These are phyloP conservation scores for Larix sibirica DNA, from an alignment of 83 land plant species.

Conservation along the genomic window DNA sequence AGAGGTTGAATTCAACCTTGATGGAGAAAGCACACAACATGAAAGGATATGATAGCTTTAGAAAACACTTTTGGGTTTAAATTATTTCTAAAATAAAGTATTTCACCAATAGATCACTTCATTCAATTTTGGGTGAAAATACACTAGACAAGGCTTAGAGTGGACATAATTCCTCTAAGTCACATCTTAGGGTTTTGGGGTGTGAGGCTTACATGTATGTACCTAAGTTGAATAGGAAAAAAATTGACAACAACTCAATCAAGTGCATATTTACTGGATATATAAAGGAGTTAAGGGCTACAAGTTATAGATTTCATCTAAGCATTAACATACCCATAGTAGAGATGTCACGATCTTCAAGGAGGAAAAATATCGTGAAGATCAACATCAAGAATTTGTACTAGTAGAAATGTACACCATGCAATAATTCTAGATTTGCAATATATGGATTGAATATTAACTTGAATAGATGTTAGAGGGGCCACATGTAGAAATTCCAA, in stretches of 20 bases:
- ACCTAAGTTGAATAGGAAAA: too few relatives aligned
- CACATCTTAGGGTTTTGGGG: too few relatives aligned
- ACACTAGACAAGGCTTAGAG: too few relatives aligned
- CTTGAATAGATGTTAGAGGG: not conserved
- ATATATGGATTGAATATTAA: not conserved
- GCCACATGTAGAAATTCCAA: not conserved
- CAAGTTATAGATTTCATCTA: not conserved
- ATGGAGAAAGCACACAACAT: too few relatives aligned
- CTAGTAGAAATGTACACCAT: not conserved
- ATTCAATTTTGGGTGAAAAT: too few relatives aligned
- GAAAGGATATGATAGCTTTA: too few relatives aligned
- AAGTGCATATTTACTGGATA: not conserved
- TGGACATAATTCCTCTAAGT: too few relatives aligned
- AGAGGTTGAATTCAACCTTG: too few relatives aligned
- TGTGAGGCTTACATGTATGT: not conserved
- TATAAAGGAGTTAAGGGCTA: not conserved
- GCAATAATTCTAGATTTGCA: not conserved
- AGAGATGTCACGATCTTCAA: not conserved
- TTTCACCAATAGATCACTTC: too few relatives aligned
- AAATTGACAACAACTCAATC: not conserved
- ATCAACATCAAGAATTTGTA: not conserved
- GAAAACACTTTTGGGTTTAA: too few relatives aligned
- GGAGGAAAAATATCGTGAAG: not conserved
- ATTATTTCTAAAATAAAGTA: too few relatives aligned
- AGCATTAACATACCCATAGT: not conserved